A percentile compares a stretch with the other conserved stretches of the same genome.
phyloP scores from a whole-genome alignment of 2,329 filamentous ascomycete genomes.

The Neonectria punicea region DNA sequence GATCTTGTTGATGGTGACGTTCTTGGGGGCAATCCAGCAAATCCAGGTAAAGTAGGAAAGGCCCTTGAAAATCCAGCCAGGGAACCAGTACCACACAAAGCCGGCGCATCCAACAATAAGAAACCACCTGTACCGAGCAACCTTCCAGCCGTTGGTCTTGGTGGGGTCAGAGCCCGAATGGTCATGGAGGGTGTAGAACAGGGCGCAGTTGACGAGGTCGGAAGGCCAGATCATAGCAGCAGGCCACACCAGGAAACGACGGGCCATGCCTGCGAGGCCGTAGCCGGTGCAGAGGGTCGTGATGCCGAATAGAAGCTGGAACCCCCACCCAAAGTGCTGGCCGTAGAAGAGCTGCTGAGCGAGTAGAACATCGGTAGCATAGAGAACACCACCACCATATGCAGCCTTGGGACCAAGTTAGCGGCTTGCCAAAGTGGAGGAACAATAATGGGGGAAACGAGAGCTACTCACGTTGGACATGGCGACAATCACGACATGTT shows the following conservation, averaged over 20 bases:
- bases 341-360: constrained; percentile 67
- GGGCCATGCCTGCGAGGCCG: constrained; percentile 64
- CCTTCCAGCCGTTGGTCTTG: constrained; percentile 68
- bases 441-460: background rate
- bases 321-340: constrained; percentile 64
- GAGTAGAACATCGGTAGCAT: constrained; percentile 62
- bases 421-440: constrained; percentile 27
- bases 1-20: constrained; percentile 69
- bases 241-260: constrained; percentile 64
- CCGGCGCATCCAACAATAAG: constrained; percentile 63
- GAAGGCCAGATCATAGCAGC: constrained; percentile 69
- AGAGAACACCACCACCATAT: constrained; percentile 67
- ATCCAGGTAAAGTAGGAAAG: constrained; percentile 71
- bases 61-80: constrained; percentile 71
- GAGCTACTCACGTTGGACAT: constrained; percentile 69
- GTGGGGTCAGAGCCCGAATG: constrained; percentile 58
- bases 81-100: constrained; percentile 69
- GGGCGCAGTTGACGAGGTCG: constrained; percentile 63
- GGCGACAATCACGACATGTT: constrained; percentile 70
- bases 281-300: constrained; percentile 68
- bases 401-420: constrained; percentile 56
- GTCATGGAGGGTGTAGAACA: constrained; percentile 61
- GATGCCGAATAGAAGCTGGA: constrained; percentile 64
- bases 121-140: constrained; percentile 73
- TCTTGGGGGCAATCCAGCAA: constrained; percentile 71